Evolutionary conservation across 2,329 filamentous ascomycete genomes (phyloP), one percentile per base, ranked within the genome.

Genomic region (Aspergillus brunneoviolaceus): DNA sequence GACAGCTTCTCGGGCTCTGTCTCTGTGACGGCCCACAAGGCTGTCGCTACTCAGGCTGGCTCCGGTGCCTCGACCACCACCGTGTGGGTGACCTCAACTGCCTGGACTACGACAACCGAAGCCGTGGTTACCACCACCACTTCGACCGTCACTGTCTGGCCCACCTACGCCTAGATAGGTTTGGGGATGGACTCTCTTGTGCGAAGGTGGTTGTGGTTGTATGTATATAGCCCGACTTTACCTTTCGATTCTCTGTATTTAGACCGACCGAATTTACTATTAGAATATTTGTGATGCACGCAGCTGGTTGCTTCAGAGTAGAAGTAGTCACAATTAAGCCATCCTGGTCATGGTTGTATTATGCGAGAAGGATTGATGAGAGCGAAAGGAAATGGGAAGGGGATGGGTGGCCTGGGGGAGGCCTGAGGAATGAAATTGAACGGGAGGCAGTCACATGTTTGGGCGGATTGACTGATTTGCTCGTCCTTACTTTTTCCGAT

Each of bases 71-170:
- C 53, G n/a, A 55, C 53, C 25, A 55, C 53, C 14, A 55, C 53
- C 53, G 12, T 49, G n/a, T 55, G 53, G 53, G 53, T 55, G 42
- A 55, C 53, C 14, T 55, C 53, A 45, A 55, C 53, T 7, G 53
- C 42, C 25, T 48, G 42, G 53, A 49, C 53, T 29, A 61, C 59
- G 3, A 58, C 56, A 4, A 61, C 59, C 4, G 48, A 55, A 21
- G 14, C 51, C 14, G 51, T 61, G 5, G 59, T 61, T 21, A 56
- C 57, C 23, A 61, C 59, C 19, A 55, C 51, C 39, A 61, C 59
- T n/a, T 50, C 51, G 1, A 58, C 55, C 39, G 42, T 61, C 19
- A 61, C 59, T 29, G 55, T 58, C 11, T 52, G 54, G 58, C 58
- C 58, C n/a, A 60, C 52, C 27, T 55, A 54, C 49, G 19, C 33